Conservation (phyloP, 2,329 filamentous ascomycete species). For the Ophiostoma fasciatum region DNA sequence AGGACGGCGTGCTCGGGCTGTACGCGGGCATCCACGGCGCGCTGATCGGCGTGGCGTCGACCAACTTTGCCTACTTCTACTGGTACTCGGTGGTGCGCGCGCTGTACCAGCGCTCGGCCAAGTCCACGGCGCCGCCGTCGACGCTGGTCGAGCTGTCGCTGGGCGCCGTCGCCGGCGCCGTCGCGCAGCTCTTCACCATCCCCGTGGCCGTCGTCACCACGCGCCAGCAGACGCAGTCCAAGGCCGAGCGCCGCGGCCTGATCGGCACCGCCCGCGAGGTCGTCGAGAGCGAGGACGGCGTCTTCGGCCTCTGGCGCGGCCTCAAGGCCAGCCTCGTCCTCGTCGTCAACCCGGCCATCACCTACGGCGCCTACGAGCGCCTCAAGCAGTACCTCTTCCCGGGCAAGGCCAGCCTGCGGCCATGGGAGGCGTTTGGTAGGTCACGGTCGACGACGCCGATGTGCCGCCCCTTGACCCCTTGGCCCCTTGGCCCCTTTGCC, state of each 20-base stretch:
- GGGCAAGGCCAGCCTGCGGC: slow-evolving; percentile 57
- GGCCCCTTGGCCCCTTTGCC: too few relatives aligned
- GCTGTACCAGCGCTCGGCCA: slow-evolving; percentile 54
- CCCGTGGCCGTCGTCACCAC: slow-evolving; percentile 93
- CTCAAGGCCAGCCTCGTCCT: slow-evolving; percentile 91
- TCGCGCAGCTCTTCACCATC: slow-evolving; percentile 93
- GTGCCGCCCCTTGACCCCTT: too few relatives aligned
- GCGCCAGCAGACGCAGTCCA: slow-evolving; percentile 83
- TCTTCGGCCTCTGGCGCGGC: slow-evolving; percentile 81
- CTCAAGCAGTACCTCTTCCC: slow-evolving; percentile 66
- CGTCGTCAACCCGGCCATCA: slow-evolving; percentile 93
- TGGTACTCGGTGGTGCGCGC: slow-evolving; percentile 87
- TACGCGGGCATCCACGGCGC: slow-evolving; percentile 83
- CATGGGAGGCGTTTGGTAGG: slow-evolving; percentile 85
- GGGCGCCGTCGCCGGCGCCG: slow-evolving; percentile 73
- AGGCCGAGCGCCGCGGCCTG: slow-evolving; percentile 71
- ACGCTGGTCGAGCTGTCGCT: slow-evolving; percentile 72
- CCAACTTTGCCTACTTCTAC: slow-evolving; percentile 99
- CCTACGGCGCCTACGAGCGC: slow-evolving; percentile 91
- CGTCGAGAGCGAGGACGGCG: slow-evolving; percentile 77
- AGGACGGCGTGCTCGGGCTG: slow-evolving; percentile 67
- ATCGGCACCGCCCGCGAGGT: slow-evolving; percentile 82
- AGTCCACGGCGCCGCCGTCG: slow-evolving; percentile 41
- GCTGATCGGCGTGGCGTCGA: slow-evolving; percentile 83
- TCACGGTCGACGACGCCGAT: too few relatives aligned